Conservation (phyloP, 495 filamentous ascomycete species). For the Pyronema omphalodes region DNA sequence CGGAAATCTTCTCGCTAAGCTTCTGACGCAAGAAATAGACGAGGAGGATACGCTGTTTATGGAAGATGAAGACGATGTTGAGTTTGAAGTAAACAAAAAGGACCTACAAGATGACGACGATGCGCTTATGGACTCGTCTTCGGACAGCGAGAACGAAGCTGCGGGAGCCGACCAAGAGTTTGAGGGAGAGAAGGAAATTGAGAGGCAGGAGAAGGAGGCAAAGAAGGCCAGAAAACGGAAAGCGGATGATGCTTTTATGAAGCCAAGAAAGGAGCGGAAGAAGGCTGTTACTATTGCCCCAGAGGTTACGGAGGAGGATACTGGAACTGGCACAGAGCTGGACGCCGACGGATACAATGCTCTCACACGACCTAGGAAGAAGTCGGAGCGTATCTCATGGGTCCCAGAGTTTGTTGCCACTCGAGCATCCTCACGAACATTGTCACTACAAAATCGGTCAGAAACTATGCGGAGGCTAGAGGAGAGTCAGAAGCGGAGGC, state of each 20-base stretch:
- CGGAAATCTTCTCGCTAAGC: conserved; percentile 62
- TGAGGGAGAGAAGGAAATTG: conserved; percentile 45
- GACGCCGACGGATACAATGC: conserved; percentile 25
- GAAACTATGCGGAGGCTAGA: conserved; percentile 64
- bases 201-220: conserved; percentile 40
- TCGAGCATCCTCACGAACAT: conserved; percentile 61
- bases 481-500: conserved; percentile 60
- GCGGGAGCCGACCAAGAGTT: conserved; percentile 41
- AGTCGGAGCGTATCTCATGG: conserved; percentile 81
- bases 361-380: conserved; percentile 60
- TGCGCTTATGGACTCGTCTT: conserved; percentile 62
- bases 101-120: conserved; percentile 43
- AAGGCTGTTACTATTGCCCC: conserved; percentile 35
- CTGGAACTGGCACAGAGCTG: conserved; percentile 24
- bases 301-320: not conserved
- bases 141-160: conserved; percentile 57
- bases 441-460: conserved; percentile 72
- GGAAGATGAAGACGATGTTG: conserved; percentile 71
- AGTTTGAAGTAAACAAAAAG: conserved; percentile 50
- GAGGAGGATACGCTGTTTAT: conserved; percentile 66
- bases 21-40: conserved; percentile 44
- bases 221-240: conserved; percentile 54
- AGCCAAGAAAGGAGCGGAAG: conserved; percentile 32
- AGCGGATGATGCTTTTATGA: conserved; percentile 36
- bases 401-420: conserved; percentile 65